Evolutionary conservation across 345 rosid species (phyloP), one percentile per base, ranked within the genome.

Genomic region (Salix brachista): DNA sequence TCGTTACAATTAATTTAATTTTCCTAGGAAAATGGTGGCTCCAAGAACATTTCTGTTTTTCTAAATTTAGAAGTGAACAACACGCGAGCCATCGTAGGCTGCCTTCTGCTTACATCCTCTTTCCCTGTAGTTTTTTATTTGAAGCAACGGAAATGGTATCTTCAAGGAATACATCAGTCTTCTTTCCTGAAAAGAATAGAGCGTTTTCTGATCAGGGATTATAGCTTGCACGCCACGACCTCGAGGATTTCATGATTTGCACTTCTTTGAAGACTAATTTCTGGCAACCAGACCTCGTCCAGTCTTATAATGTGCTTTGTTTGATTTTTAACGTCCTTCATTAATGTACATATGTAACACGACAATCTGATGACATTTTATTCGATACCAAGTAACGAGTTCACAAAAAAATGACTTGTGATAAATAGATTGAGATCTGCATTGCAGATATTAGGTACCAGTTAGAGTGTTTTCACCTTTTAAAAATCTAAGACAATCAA

Each of bases 111-210:
- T 70, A 48, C 37, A 0, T 5, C 37, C 37, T 34, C 11, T 56
- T n/a, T 14, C 0, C 2, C 37, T 60, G 1, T 10, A 42, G 1
- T 32, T 3, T 14, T 32, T 3, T 7, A 69, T 69, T 41, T 41
- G 56, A 26, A 14, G 25, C 37, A 19, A 46, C 8, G 23, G 34
- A 21, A 77, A 62, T 48, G 34, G 16, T 48, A 6, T 19, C 65
- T 41, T 79, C 25, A 74, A 74, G 82, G 14, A 69, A 61, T 12
- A 69, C 48, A 69, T 37, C 50, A 21, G 9, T 32, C 12, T 23
- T 17, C 82, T 79, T 79, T 75, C 52, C 54, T 19, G 46, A 36
- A 65, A 79, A 79, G 82, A 66, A 66, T 34, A 0, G 37, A 75
- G 54, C 7, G 39, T 25, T n/a, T 16, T 52, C 4, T 17, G 17